These are phyloP conservation scores for Metroxylon sagu DNA, from an alignment of 176 grass and related monocot species.

Conservation along the genomic window DNA sequence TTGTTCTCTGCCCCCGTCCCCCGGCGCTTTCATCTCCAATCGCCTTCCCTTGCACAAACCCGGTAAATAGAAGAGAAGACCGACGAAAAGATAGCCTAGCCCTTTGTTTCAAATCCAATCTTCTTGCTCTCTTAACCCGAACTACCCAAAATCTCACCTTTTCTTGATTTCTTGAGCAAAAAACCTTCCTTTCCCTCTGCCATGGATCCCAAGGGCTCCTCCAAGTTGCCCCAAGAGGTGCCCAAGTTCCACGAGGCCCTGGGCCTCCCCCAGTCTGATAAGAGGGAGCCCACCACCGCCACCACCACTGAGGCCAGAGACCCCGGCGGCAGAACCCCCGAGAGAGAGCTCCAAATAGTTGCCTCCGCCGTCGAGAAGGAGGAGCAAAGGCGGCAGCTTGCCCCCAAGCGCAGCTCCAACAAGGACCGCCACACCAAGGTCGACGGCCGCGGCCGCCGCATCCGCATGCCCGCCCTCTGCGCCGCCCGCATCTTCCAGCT, in stretches of 20 bases:
- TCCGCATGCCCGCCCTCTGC: conserved; percentile 22
- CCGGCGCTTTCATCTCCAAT: not conserved
- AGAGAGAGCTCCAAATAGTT: not conserved
- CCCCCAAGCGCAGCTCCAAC: conserved; percentile 15
- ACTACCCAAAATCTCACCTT: too few relatives aligned
- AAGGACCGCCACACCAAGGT: conserved; percentile 23
- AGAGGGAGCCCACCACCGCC: not conserved
- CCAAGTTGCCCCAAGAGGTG: not conserved
- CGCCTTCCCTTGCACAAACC: not conserved
- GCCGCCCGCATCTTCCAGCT: conserved; percentile 22
- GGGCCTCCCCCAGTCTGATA: not conserved
- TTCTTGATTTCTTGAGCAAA: too few relatives aligned
- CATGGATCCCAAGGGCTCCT: conserved; percentile 1
- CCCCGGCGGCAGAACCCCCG: not conserved
- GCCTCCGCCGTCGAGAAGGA: not conserved
- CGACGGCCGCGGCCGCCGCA: conserved; percentile 14
- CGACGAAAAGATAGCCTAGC: not conserved
- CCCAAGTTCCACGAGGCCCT: conserved; percentile 1
- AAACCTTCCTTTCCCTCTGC: not conserved
- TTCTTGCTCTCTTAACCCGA: too few relatives aligned
- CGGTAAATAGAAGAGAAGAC: not conserved
- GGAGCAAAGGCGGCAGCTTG: conserved; percentile 8
- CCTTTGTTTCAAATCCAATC: too few relatives aligned
- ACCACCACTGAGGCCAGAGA: not conserved
- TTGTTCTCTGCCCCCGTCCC: not conserved